Conservation (phyloP, 2,329 filamentous ascomycete genomes). For the Corinectria fuckeliana region DNA sequence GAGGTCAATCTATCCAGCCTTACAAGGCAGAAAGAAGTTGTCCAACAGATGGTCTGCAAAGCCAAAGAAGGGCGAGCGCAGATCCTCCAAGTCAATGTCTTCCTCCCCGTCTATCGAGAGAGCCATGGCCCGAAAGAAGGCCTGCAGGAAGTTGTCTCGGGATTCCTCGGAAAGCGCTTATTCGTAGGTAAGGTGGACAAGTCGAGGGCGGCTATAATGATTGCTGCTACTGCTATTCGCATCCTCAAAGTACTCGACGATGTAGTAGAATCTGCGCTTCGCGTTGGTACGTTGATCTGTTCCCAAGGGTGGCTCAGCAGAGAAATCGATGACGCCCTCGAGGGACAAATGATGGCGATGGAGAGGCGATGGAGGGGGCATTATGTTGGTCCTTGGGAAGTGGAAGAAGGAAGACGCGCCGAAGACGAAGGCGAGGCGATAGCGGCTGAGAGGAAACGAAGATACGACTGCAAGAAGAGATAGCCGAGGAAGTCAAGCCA, state of each 20-base stretch:
- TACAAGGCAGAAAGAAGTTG: conserved; percentile 7
- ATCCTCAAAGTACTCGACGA: not conserved
- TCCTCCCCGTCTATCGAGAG: not conserved
- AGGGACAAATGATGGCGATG: not conserved
- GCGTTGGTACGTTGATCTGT: not conserved
- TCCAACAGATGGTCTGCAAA: conserved; percentile 3
- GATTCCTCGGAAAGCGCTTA: not conserved
- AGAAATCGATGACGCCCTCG: not conserved
- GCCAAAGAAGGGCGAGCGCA: not conserved
- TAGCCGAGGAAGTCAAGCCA: too few relatives aligned
- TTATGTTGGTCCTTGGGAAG: not conserved
- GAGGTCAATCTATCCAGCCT: not conserved
- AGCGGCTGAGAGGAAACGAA: not conserved
- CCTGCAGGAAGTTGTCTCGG: not conserved
- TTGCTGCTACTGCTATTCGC: not conserved
- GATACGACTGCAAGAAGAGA: too few relatives aligned
- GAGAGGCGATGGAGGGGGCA: not conserved
- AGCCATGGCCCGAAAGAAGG: not conserved
- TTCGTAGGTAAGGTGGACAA: conserved; percentile 5
- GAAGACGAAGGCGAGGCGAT: not conserved
- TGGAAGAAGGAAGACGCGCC: not conserved
- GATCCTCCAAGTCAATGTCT: not conserved
- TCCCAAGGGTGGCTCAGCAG: not conserved
- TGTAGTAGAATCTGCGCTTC: not conserved
- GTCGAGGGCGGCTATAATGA: not conserved